phyloP scores from a whole-genome alignment of 192 early-diverging fungal genomes.

The Entomortierella parvispora region DNA sequence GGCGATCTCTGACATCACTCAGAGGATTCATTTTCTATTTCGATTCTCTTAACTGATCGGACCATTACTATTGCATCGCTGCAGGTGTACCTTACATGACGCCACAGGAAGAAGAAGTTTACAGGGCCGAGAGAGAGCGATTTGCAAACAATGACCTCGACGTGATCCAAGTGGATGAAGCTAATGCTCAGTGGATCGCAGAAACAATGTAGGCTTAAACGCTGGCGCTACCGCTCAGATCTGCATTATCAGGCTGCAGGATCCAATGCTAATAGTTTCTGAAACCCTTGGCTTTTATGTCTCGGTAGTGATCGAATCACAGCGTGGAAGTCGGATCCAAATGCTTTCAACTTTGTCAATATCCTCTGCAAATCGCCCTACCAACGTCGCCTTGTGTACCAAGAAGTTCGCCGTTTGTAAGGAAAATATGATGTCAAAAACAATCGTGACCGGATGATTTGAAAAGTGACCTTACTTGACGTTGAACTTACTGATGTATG shows the following conservation, averaged over 20 bases:
- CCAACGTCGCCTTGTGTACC: conserved; percentile 26
- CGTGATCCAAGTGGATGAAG: conserved; percentile 12
- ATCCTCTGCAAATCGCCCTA: conserved; percentile 21
- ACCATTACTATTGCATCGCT: background rate
- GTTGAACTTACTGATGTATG: background rate
- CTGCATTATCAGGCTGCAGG: background rate
- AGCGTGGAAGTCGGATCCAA: conserved; percentile 15
- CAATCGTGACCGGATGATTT: background rate
- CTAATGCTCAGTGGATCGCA: conserved; percentile 1
- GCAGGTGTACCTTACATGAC: conserved; percentile 39
- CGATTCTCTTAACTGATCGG: background rate
- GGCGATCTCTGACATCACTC: background rate
- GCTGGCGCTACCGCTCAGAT: background rate
- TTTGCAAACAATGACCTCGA: conserved; percentile 24
- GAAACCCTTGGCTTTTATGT: background rate
- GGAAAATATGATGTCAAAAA: background rate
- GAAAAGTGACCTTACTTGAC: background rate
- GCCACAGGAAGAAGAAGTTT: conserved; percentile 20
- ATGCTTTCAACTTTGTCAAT: conserved; percentile 28
- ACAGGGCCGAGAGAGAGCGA: conserved; percentile 13
- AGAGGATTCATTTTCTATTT: background rate
- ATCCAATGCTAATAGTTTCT: background rate
- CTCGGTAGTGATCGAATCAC: conserved; percentile 11
- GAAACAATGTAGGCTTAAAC: conserved; percentile 17
- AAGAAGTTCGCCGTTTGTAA: conserved; percentile 35